Evolutionary conservation across 441 rosid genomes (phyloP), one percentile per base, ranked within the genome.

Genomic region (Capsella rubella): DNA sequence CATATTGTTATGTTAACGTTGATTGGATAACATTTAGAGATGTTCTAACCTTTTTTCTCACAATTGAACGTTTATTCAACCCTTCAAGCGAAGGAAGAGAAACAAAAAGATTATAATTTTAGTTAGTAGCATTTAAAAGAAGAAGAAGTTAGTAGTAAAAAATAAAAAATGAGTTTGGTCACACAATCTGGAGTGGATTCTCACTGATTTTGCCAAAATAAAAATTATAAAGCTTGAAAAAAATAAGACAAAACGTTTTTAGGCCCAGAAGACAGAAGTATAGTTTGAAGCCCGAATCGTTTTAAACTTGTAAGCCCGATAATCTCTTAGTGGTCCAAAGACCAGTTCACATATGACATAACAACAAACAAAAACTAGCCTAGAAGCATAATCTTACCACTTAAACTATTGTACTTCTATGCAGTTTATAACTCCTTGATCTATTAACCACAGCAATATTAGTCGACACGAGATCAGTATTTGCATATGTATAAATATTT

Each of bases 251-350:
- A 10, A 15, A 10, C 3, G 42, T 54, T 54, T 68, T 11, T 21
- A 55, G 58, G 53, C 63, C 62, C 72, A 68, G 8, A 40, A 54
- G 21, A 27, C 53, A 21, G 43, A 42, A 40, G 18, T 5, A 10
- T 13, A 37, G 11, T 67, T 55, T 54, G 43, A 40, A 67, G 14
- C 53, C 52, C 12, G 9, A 27, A 4, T 25, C 5, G 15, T 27
- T 53, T 4, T 5, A 25, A 53, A 53, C 9, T 12, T 51, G 34
- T 27, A 53, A 53, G 57, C 57, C 34, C 57, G 27, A 53, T 53
- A 4, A 12, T 27, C 12, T 50, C 0, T 50, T 46, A 21, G 29
- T 10, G 14, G 55, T 21, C 29, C 29, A 10, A 4, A 69, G 71
- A 62, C 25, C 25, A 21, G 25, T 21, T n/a, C n/a, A n/a, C n/a